These are phyloP conservation scores for Solanum hybrid DNA, from an alignment of 305 asterid genomes.

Conservation along the genomic window DNA sequence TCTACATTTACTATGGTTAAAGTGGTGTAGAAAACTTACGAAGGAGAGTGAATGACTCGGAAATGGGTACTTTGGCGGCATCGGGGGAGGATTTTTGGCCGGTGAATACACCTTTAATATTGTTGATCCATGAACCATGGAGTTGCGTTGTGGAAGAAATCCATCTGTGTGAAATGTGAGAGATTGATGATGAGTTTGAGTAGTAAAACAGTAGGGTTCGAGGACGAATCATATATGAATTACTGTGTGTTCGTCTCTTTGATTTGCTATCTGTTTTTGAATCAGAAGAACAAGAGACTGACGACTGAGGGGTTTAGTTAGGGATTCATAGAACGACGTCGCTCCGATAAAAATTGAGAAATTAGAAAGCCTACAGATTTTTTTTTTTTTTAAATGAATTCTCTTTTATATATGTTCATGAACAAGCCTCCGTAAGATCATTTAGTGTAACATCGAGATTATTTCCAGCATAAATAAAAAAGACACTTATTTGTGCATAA, in stretches of 20 bases:
- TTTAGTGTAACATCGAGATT: not conserved
- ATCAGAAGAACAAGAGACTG: not conserved
- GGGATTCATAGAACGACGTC: not conserved
- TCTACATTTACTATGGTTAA: not conserved
- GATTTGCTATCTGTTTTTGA: not conserved
- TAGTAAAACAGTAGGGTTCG: not conserved
- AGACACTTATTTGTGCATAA: not conserved
- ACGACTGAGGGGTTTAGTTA: not conserved
- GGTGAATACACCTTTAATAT: slow-evolving; percentile 60
- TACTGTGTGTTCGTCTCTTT: not conserved
- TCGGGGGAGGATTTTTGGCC: slow-evolving; percentile 41
- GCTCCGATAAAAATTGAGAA: not conserved
- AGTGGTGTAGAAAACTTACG: slow-evolving; percentile 14
- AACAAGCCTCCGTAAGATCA: not conserved
- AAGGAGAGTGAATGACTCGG: slow-evolving; percentile 62
- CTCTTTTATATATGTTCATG: not conserved
- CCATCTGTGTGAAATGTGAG: slow-evolving; percentile 23
- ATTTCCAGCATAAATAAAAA: not conserved
- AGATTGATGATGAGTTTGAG: not conserved
- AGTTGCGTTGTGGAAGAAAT: slow-evolving; percentile 53
- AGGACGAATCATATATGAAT: not conserved
- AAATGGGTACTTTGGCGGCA: slow-evolving; percentile 7
- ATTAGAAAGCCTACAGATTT: not conserved
- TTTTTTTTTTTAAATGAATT: too few relatives aligned
- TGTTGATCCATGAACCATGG: slow-evolving; percentile 70